Conservation (phyloP, 768 basidiomycete species). For the Mycena vitilis region DNA sequence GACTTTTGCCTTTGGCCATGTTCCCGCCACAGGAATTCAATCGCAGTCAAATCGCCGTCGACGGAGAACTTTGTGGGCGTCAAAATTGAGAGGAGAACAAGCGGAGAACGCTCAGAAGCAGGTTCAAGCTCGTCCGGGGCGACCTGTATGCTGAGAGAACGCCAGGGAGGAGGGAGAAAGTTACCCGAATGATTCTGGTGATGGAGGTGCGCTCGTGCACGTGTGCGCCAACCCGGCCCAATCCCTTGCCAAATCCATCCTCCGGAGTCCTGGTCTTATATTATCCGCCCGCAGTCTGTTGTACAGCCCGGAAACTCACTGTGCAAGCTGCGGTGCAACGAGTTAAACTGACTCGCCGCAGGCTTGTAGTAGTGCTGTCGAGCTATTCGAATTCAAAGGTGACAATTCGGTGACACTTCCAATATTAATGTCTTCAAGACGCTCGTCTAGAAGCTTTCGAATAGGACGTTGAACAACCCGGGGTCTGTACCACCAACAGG, state of each 20-base stretch:
- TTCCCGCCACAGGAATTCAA: slow-evolving; percentile 13
- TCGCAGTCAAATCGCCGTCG: slow-evolving; percentile 6
- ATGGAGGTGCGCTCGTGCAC: neutral
- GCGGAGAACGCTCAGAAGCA: neutral
- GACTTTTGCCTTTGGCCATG: slow-evolving; percentile 32
- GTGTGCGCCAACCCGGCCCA: neutral
- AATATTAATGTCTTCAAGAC: too few relatives aligned
- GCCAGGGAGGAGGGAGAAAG: neutral
- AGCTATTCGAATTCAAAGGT: too few relatives aligned
- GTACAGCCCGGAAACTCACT: too few relatives aligned
- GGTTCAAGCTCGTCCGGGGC: neutral
- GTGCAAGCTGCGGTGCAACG: too few relatives aligned
- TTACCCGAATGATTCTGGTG: slow-evolving; percentile 2
- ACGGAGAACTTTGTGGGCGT: slow-evolving; percentile 8
- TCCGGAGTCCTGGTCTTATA: too few relatives aligned
- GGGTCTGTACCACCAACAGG: too few relatives aligned
- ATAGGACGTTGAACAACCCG: too few relatives aligned
- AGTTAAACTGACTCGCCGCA: too few relatives aligned
- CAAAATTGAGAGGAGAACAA: slow-evolving; percentile 10
- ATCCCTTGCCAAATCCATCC: neutral
- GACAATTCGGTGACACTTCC: too few relatives aligned
- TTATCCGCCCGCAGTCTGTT: too few relatives aligned
- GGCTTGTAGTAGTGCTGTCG: too few relatives aligned
- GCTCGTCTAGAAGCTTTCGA: too few relatives aligned
- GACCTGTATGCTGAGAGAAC: neutral